A percentile compares a stretch with the other conserved stretches of the same genome.
These are phyloP conservation scores for Citeromyces siamensis DNA, from an alignment of 1,139 yeast genomes.

Conservation along the genomic window DNA sequence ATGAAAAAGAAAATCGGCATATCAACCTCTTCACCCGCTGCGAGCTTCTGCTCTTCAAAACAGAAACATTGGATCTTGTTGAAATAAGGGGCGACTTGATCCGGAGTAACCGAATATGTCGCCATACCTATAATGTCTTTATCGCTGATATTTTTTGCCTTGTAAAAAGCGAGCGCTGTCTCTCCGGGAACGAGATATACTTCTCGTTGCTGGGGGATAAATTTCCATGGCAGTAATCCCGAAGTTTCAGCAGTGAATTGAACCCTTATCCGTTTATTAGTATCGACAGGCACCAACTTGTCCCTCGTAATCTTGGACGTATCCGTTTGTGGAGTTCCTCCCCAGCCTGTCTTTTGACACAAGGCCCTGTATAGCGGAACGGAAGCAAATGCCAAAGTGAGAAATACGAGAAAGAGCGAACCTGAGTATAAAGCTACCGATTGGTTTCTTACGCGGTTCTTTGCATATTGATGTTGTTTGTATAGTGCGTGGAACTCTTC, in stretches of 20 bases:
- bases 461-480: constrained; percentile 18
- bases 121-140: constrained; percentile 98
- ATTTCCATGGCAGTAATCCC: constrained; percentile 89
- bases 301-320: constrained; percentile 71
- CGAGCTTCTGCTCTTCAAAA: constrained; percentile 88
- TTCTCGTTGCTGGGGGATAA: constrained; percentile 89
- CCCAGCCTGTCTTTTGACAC: constrained; percentile 94
- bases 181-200: constrained; percentile 95
- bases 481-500: constrained; percentile 18
- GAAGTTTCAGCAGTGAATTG: constrained; percentile 90
- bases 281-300: constrained; percentile 78
- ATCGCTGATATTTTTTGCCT: constrained; percentile 76
- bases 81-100: constrained; percentile 91
- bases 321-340: constrained; percentile 92
- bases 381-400: constrained; percentile 80
- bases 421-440: constrained; percentile 64
- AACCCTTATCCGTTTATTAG: constrained; percentile 68
- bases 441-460: constrained; percentile 21
- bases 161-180: constrained; percentile 92
- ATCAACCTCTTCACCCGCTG: constrained; percentile 97
- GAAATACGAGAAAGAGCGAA: constrained; percentile 57
- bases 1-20: constrained; percentile 98
- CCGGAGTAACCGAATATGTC: constrained; percentile 92
- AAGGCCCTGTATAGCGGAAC: constrained; percentile 89
- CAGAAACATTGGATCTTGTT: constrained; percentile 97